These are phyloP conservation scores for Penicillium concentricum DNA, from an alignment of 2,329 filamentous ascomycete species.

Conservation along the genomic window DNA sequence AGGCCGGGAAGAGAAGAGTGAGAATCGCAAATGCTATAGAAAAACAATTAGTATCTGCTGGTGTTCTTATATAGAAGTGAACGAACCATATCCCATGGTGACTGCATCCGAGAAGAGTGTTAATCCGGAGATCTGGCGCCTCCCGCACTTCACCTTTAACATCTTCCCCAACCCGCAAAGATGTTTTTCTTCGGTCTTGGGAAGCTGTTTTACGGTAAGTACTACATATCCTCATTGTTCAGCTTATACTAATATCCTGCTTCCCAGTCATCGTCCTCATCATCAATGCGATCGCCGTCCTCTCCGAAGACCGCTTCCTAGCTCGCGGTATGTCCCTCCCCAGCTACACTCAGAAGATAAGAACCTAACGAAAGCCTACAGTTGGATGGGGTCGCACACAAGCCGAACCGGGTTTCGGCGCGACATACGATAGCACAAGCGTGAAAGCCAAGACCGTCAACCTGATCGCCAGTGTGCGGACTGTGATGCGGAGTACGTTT, in stretches of 20 bases:
- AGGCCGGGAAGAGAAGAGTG: slow-evolving; percentile 58
- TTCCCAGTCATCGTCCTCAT: slow-evolving; percentile 73
- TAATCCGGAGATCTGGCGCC: slow-evolving; percentile 30
- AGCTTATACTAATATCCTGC: slow-evolving; percentile 2
- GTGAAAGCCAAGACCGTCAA: slow-evolving; percentile 86
- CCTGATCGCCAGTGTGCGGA: slow-evolving; percentile 84
- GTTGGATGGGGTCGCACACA: slow-evolving; percentile 72
- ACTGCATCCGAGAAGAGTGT: slow-evolving; percentile 19
- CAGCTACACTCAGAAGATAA: neutral
- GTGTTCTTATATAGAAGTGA: neutral
- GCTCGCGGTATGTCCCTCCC: slow-evolving; percentile 61
- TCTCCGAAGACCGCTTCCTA: slow-evolving; percentile 93
- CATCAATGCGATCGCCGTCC: slow-evolving; percentile 88
- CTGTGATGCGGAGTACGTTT: slow-evolving; percentile 83
- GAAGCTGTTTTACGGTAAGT: slow-evolving; percentile 70
- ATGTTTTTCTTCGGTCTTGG: slow-evolving; percentile 72
- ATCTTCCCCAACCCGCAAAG: slow-evolving; percentile 19
- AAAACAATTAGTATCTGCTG: neutral
- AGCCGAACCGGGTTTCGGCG: slow-evolving; percentile 74
- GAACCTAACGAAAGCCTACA: slow-evolving; percentile 38
- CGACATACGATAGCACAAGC: slow-evolving; percentile 68
- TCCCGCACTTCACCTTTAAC: slow-evolving; percentile 29
- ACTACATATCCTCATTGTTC: neutral
- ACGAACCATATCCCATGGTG: slow-evolving; percentile 26
- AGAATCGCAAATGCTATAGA: slow-evolving; percentile 45